A percentile compares a stretch with the other conserved stretches of the same genome.
These are phyloP conservation scores for Stephanodiscus minutulus DNA, from an alignment of 108 stramenopile genomes.

Conservation along the genomic window DNA sequence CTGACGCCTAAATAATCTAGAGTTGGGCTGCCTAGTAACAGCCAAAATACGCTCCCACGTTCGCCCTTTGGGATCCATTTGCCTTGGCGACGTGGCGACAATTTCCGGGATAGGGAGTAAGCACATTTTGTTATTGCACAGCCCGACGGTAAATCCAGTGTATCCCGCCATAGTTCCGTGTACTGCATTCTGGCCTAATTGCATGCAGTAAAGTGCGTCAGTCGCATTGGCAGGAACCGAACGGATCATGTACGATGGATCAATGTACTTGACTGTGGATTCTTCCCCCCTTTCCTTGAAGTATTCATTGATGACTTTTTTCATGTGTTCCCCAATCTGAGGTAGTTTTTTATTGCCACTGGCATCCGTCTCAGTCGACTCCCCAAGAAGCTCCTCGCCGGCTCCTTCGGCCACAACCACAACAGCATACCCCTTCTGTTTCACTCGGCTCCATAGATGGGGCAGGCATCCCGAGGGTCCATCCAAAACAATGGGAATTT, in stretches of 20 bases:
- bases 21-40: conserved; percentile 94
- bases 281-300: conserved; percentile 76
- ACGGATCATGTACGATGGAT: conserved; percentile 98
- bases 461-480: conserved; percentile 92
- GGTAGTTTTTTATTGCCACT: conserved; percentile 96
- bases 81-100: conserved; percentile 90
- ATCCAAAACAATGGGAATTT: conserved; percentile 93
- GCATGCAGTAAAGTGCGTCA: conserved; percentile 96
- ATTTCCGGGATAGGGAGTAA: conserved; percentile 93
- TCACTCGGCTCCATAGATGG: conserved; percentile 79
- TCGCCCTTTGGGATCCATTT: conserved; percentile 91
- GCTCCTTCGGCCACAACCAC: conserved; percentile 98
- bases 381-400: conserved; percentile 93
- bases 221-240: conserved; percentile 95
- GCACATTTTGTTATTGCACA: conserved; percentile 96
- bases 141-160: conserved; percentile 94
- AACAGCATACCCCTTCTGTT: conserved; percentile 96
- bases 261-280: conserved; percentile 92
- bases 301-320: conserved; percentile 69
- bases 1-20: conserved; percentile 21
- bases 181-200: conserved; percentile 94
- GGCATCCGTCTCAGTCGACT: conserved; percentile 88
- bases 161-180: conserved; percentile 99
- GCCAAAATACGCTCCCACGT: conserved; percentile 97
- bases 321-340: conserved; percentile 92